Conservation (phyloP, 2,329 filamentous ascomycete genomes). For the Phaeosphaeria sp. region DNA sequence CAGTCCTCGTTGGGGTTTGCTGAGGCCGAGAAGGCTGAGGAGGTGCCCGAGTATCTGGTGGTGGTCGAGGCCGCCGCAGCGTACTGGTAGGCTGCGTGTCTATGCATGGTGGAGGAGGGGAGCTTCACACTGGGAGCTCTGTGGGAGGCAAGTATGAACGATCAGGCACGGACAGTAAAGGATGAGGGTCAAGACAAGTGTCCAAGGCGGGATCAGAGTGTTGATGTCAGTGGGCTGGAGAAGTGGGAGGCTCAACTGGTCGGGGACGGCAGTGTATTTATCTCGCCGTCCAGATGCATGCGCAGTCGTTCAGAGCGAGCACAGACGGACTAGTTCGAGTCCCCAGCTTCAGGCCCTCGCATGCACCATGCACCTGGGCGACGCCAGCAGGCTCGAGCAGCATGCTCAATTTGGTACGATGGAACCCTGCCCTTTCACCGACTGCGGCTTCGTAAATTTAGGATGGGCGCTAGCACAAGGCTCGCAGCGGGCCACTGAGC, state of each 20-base stretch:
- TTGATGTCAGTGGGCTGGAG: constrained; percentile 24
- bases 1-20: constrained; percentile 97
- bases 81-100: constrained; percentile 54
- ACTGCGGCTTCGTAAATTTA: constrained; percentile 41
- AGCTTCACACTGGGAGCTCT: constrained; percentile 7
- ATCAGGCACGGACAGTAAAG: neutral
- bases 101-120: constrained; percentile 48
- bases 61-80: constrained; percentile 47
- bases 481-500: constrained; percentile 35
- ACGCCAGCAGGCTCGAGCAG: constrained; percentile 30
- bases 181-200: constrained; percentile 19
- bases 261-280: constrained; percentile 39
- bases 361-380: constrained; percentile 26
- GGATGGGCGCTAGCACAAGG: constrained; percentile 34
- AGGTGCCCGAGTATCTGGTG: constrained; percentile 76
- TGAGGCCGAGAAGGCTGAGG: constrained; percentile 92
- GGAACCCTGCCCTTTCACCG: constrained; percentile 38
- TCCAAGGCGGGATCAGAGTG: constrained; percentile 15
- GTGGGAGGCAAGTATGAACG: constrained; percentile 5
- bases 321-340: constrained; percentile 37
- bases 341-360: constrained; percentile 39
- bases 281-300: constrained; percentile 31
- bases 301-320: constrained; percentile 35
- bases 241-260: constrained; percentile 26
- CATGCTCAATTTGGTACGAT: constrained; percentile 30